Conservation (phyloP, 129 eudicot species). For the Flaveria brownii region DNA sequence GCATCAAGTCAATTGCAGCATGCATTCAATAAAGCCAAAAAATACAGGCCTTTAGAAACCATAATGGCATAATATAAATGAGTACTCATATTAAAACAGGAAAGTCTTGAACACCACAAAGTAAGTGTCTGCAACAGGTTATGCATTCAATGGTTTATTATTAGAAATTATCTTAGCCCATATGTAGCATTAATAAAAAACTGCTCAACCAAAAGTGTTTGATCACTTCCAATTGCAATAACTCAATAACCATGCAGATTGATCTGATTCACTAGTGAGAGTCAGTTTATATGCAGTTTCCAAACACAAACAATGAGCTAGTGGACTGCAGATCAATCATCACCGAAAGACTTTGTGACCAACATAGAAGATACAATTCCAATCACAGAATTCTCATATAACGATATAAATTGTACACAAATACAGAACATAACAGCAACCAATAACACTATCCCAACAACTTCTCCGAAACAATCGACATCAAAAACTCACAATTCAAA, state of each 20-base stretch:
- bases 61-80: conserved; percentile 1
- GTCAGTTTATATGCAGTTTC: neutral
- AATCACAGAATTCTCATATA: no score
- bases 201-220: conserved; percentile 12
- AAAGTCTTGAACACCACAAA: conserved; percentile 17
- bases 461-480: no score
- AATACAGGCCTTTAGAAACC: conserved; percentile 24
- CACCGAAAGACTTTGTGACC: neutral
- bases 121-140: conserved; percentile 14
- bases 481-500: conserved; percentile 35
- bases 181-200: neutral
- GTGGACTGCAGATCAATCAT: conserved; percentile 13
- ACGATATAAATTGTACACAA: no score
- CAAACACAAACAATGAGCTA: conserved; percentile 18
- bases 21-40: conserved; percentile 26
- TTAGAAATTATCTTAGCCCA: neutral
- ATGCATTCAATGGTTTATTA: neutral
- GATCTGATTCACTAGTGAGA: neutral
- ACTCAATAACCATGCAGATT: neutral
- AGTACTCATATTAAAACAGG: conserved; percentile 22
- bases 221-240: neutral
- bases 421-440: no score
- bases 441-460: no score
- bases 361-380: neutral
- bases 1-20: conserved; percentile 32